Base-by-base conservation (phyloP, 2,329 filamentous ascomycete genomes). In the Aspergillus sp. region DNA sequence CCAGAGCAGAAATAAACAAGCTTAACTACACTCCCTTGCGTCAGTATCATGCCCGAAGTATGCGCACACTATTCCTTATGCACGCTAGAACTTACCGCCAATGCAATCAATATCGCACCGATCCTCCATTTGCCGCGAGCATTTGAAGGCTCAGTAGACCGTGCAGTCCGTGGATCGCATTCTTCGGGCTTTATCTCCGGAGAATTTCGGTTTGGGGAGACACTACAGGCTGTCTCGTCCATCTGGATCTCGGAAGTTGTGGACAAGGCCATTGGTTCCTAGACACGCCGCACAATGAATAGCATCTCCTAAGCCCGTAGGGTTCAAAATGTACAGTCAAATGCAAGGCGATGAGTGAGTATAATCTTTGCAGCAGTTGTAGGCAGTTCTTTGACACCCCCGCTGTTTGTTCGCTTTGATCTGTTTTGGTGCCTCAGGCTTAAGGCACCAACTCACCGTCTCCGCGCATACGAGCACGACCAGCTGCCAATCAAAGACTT, bases 1-100 rank as follows among this genome's bases (percentile, higher is more conserved):
- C 74, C 4, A 77, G 64, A 1, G 75, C 73, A 3, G 74, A 60
- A 37, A 65, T 61, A 40, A 65, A 65, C 7, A 65, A 45, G 37
- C 58, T 58, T 30, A 65, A 56, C 63, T 65, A 51, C 15, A 45
- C 41, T 30, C 9, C 20, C 30, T 54, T 51, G 34, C 24, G 48
- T 60, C 24, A 60, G 58, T 17, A 46, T 42, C 33, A 30, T 37
- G 39, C 46, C 37, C 37, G 34, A 41, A 39, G n/a, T 34, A 20
- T 37, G 22, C n/a, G 34, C 30, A 27, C 37, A 27, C 37, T 6
- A 13, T 22, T 27, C 12, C 13, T 15, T 40, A n/a, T 7, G 9
- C 22, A 24, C 15, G 17, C 17, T 39, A 27, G 17, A 33, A 54
- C 61, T 51, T 56, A 65, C 63, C 41, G 61, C 57, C 40, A 65